These are phyloP conservation scores for Coniferiporia sulphurascens DNA, from an alignment of 1,284 basidiomycete species.

Conservation along the genomic window DNA sequence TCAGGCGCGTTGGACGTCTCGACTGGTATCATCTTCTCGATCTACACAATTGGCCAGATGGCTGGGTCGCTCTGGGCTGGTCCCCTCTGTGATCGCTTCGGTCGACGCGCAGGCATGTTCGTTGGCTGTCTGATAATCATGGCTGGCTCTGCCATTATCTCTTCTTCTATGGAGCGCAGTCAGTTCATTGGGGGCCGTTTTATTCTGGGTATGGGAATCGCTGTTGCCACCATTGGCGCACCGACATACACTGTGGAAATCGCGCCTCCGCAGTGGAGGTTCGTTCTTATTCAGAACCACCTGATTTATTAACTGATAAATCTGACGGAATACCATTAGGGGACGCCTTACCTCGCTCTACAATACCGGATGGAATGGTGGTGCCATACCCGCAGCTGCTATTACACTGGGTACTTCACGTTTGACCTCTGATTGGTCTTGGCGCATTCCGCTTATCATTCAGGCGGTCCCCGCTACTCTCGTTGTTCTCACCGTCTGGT, in stretches of 20 bases:
- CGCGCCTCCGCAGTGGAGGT: slow-evolving; percentile 40
- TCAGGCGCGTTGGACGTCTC: slow-evolving; percentile 18
- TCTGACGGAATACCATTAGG: slow-evolving; percentile 19
- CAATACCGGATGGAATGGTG: slow-evolving; percentile 30
- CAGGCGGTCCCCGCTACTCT: slow-evolving; percentile 18
- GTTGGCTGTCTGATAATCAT: slow-evolving; percentile 22
- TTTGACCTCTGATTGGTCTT: slow-evolving; percentile 26
- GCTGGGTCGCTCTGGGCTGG: slow-evolving; percentile 25
- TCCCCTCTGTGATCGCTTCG: slow-evolving; percentile 24
- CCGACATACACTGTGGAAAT: slow-evolving; percentile 41
- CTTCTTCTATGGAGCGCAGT: slow-evolving; percentile 18
- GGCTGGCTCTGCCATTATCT: slow-evolving; percentile 26
- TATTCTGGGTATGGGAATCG: slow-evolving; percentile 32
- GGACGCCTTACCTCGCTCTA: slow-evolving; percentile 34
- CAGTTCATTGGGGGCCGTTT: slow-evolving; percentile 30
- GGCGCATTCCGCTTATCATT: slow-evolving; percentile 23
- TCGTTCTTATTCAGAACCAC: slow-evolving; percentile 17
- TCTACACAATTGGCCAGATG: slow-evolving; percentile 25
- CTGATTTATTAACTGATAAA: not conserved
- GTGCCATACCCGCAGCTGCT: slow-evolving; percentile 29
- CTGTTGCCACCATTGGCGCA: slow-evolving; percentile 32
- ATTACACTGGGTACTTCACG: slow-evolving; percentile 29
- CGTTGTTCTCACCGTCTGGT: slow-evolving; percentile 20
- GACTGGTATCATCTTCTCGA: slow-evolving; percentile 24
- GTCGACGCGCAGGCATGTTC: slow-evolving; percentile 32